These are phyloP conservation scores for Solanum ossicruentum DNA, from an alignment of 257 asterid genomes.

Conservation along the genomic window DNA sequence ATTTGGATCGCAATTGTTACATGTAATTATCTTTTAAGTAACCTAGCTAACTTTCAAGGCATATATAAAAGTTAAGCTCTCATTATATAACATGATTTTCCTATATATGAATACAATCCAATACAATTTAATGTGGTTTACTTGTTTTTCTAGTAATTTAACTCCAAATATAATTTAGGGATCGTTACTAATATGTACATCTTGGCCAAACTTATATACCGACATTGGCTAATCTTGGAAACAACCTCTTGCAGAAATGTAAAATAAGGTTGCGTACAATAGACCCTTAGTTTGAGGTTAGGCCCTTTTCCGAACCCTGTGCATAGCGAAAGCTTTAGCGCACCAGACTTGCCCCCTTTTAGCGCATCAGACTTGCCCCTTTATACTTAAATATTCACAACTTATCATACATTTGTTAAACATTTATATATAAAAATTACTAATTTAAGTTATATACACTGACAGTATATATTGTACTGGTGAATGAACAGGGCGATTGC, in stretches of 20 bases:
- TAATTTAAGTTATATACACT: neutral
- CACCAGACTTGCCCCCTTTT: too few species aligned
- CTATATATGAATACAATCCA: neutral
- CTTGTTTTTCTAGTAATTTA: neutral
- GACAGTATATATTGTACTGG: neutral
- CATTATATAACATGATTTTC: neutral
- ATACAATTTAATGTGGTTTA: neutral
- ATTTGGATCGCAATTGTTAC: fast-evolving
- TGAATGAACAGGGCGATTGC: constrained; percentile 58
- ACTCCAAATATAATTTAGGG: neutral
- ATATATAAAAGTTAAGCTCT: neutral
- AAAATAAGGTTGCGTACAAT: too few species aligned
- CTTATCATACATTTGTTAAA: neutral
- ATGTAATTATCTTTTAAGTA: neutral
- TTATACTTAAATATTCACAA: neutral
- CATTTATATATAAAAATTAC: neutral
- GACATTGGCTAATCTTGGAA: too few species aligned
- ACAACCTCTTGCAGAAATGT: too few species aligned
- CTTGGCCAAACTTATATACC: neutral
- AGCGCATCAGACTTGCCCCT: too few species aligned
- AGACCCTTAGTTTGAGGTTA: too few species aligned
- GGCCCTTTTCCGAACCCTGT: too few species aligned
- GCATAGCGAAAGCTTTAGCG: too few species aligned
- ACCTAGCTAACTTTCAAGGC: neutral
- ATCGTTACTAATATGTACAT: too few species aligned